phyloP scores from a whole-genome alignment of 140 eudicot species.

The Erigeron philadelphicus region DNA sequence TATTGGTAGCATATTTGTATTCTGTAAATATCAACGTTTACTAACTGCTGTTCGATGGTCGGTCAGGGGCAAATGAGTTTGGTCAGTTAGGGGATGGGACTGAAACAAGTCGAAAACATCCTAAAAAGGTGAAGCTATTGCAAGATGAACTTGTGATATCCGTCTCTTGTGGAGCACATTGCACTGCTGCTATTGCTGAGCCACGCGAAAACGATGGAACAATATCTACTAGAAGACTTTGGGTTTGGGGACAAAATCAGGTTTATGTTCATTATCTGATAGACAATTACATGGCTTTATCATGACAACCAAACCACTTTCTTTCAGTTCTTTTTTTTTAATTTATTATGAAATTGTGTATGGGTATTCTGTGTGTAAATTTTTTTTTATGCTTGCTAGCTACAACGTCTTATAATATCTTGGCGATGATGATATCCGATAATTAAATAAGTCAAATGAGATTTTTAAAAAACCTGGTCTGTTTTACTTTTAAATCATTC shows the following conservation, averaged over 20 bases:
- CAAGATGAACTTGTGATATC: constrained; percentile 70
- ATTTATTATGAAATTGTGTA: neutral
- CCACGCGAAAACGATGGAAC: constrained; percentile 89
- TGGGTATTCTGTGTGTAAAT: neutral
- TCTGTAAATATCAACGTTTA: constrained; percentile 7
- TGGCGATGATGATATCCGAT: neutral
- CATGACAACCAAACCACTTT: neutral
- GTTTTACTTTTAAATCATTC: neutral
- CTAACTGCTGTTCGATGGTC: constrained; percentile 18
- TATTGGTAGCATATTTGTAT: constrained; percentile 7
- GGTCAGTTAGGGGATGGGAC: constrained; percentile 99
- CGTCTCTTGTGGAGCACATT: constrained; percentile 94
- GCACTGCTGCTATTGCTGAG: constrained; percentile 97
- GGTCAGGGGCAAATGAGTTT: constrained; percentile 90
- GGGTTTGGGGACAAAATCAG: constrained; percentile 99
- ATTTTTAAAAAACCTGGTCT: neutral
- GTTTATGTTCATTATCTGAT: constrained; percentile 29
- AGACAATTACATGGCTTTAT: neutral
- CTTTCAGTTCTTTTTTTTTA: neutral
- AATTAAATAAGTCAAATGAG: neutral
- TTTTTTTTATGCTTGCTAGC: neutral
- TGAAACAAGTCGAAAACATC: constrained; percentile 66
- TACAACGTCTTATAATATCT: neutral
- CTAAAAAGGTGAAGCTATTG: constrained; percentile 66
- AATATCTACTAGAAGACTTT: constrained; percentile 61